Evolutionary conservation across 345 rosid genomes (phyloP).

Genomic region (Laguncularia racemosa): DNA sequence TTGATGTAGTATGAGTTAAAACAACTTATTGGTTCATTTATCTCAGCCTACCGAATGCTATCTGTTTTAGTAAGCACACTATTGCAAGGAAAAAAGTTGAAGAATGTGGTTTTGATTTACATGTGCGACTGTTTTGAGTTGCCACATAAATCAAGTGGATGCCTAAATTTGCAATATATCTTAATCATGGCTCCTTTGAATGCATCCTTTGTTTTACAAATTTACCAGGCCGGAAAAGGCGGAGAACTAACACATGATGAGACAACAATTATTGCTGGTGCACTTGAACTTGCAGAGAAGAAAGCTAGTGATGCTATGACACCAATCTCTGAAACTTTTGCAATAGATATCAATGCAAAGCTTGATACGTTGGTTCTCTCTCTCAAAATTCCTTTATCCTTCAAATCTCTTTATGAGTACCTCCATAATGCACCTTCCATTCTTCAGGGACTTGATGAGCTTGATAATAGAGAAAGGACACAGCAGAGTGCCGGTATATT

Average conservation of each 20-base stretch:
- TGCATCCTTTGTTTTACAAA: not conserved
- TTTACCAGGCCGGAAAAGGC: slow-evolving; percentile 87
- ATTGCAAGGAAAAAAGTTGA: too few relatives aligned
- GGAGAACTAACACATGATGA: slow-evolving; percentile 97
- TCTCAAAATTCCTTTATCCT: slow-evolving; percentile 6
- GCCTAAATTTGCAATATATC: too few relatives aligned
- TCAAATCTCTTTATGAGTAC: not conserved
- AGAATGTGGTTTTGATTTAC: not conserved
- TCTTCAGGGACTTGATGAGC: slow-evolving; percentile 61
- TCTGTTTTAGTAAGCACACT: too few relatives aligned
- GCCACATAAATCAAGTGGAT: too few relatives aligned
- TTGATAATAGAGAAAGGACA: slow-evolving; percentile 91
- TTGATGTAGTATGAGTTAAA: too few relatives aligned
- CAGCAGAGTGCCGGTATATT: slow-evolving; percentile 95
- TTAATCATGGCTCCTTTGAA: too few relatives aligned
- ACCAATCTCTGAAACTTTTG: slow-evolving; percentile 70
- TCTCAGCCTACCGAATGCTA: too few relatives aligned
- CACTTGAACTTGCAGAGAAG: slow-evolving; percentile 87
- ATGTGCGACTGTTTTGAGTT: not conserved
- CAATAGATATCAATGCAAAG: slow-evolving; percentile 73
- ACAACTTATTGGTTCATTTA: too few relatives aligned
- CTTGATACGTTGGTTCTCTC: slow-evolving; percentile 57
- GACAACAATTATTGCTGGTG: slow-evolving; percentile 98
- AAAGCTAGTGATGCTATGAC: slow-evolving; percentile 91
- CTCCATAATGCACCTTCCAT: slow-evolving; percentile 12